A percentile compares a stretch with the other conserved stretches of the same genome.
Conservation (phyloP, 805 yeast genomes). For the Starmerella apicola region DNA sequence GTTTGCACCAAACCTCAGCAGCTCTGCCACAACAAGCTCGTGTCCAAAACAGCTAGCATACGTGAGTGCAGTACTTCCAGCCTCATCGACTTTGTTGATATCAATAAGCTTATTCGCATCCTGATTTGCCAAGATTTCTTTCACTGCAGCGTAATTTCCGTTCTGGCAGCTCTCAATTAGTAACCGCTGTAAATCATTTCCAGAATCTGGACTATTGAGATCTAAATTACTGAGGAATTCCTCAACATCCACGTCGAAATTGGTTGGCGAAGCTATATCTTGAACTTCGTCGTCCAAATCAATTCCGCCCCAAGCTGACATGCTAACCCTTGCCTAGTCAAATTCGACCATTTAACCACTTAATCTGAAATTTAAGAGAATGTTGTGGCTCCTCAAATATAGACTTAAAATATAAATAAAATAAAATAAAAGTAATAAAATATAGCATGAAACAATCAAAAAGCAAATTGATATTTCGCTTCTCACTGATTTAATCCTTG, state of each 20-base stretch:
- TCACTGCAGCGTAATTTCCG: constrained; percentile 25
- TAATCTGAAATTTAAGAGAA: no score
- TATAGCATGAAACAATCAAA: no score
- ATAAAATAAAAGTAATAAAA: no score
- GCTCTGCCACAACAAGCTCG: constrained; percentile 26
- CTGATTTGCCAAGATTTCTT: constrained; percentile 23
- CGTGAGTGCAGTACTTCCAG: constrained; percentile 30
- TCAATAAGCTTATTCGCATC: constrained; percentile 22
- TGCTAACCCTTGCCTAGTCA: constrained; percentile 1
- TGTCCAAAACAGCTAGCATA: constrained; percentile 34
- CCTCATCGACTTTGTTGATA: constrained; percentile 27
- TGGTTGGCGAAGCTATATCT: neutral
- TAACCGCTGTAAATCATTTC: constrained; percentile 22
- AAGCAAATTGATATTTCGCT: neutral
- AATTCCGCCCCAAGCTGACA: constrained; percentile 18
- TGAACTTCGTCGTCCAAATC: constrained; percentile 9
- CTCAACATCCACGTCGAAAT: constrained; percentile 17
- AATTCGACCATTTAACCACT: no score
- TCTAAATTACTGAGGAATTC: constrained; percentile 19
- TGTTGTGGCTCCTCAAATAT: neutral
- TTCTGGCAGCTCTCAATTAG: constrained; percentile 28
- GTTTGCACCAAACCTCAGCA: constrained; percentile 29
- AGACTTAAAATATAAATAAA: neutral
- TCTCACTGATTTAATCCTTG: neutral
- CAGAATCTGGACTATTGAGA: constrained; percentile 15